Base-by-base conservation (phyloP, 306 rosid genomes). In the Myrica gale region DNA sequence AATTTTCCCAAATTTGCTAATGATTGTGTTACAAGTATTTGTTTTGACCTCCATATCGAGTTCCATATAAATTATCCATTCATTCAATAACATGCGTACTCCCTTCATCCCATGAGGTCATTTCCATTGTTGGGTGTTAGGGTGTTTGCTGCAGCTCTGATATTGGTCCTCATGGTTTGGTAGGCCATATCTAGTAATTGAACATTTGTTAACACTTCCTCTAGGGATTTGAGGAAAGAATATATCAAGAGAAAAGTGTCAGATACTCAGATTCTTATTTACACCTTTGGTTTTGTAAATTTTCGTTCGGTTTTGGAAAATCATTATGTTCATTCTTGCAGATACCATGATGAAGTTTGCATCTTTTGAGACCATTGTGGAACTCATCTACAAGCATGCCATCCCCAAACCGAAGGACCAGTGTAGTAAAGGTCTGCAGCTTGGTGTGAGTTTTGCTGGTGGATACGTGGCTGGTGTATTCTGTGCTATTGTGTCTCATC, bases 271-370 rank as follows among this genome's bases (percentile, higher is more conserved):
- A 15, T 2, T 66, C 7, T 66, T 66, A 23, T 42, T 42, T 7
- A 42, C 42, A 15, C 50, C 70, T 65, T 65, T 13, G 7, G 3
- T 32, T 32, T 32, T 3, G 3, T 58, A 26, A 58, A 58, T 21
- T 58, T 58, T 60, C n/a, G 11, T 32, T 60, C n/a, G 12, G 13
- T 39, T 58, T 23, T 45, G 55, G 17, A 32, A 32, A 54, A 77
- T 55, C 62, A 21, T 21, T 12, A 58, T 73, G 16, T 71, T 62
- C 21, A 69, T 73, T 71, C 42, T 78, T 79, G 83, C 87, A 96
- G 98, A 96, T 81, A 96, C 99, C 12, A 92, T 92, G 99, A 92
- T 92, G 97, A 92, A 96, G 78, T 96, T 92, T 87, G 99, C 98
- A 63, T 89, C 97, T 16, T 96, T 96, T 68, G 99, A 96, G 88